A percentile compares a stretch with the other conserved stretches of the same genome.
Conservation (phyloP, 495 filamentous ascomycete genomes). For the Hamigera avellanea region DNA sequence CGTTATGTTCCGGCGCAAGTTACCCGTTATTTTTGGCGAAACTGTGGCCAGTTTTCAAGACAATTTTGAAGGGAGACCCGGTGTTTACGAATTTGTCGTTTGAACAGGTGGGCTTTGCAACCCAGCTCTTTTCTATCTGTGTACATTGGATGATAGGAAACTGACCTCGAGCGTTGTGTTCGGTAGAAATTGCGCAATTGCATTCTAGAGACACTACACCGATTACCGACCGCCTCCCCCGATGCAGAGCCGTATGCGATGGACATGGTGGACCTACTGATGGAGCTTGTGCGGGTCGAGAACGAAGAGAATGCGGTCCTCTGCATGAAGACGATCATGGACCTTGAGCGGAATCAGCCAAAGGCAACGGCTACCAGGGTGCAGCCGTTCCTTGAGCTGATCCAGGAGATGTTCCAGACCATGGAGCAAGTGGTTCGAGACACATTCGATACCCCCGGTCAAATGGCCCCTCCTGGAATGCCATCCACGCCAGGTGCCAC, state of each 20-base stretch:
- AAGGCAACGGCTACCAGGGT: slow-evolving; percentile 70
- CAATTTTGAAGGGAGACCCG: slow-evolving; percentile 74
- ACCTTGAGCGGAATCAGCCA: slow-evolving; percentile 83
- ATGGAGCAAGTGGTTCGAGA: slow-evolving; percentile 90
- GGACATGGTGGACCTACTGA: slow-evolving; percentile 77
- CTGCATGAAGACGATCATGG: slow-evolving; percentile 96
- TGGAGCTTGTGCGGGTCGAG: slow-evolving; percentile 76
- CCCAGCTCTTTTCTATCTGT: too few species aligned
- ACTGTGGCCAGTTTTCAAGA: slow-evolving; percentile 81
- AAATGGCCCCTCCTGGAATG: slow-evolving; percentile 51
- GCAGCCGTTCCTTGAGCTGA: slow-evolving; percentile 81
- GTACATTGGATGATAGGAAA: not conserved
- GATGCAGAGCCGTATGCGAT: slow-evolving; percentile 82
- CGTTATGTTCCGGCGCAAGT: slow-evolving; percentile 46
- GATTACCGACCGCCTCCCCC: slow-evolving; percentile 68
- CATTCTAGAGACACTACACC: slow-evolving; percentile 86
- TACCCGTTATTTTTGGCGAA: slow-evolving; percentile 73
- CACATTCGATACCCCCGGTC: slow-evolving; percentile 69
- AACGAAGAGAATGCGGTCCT: slow-evolving; percentile 98
- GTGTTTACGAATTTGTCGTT: slow-evolving; percentile 79
- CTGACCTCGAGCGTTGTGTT: slow-evolving; percentile 7
- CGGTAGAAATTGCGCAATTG: slow-evolving; percentile 77
- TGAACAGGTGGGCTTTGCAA: slow-evolving; percentile 57
- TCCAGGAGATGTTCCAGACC: slow-evolving; percentile 88
- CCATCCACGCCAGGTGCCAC: slow-evolving; percentile 66